A percentile compares a stretch with the other conserved stretches of the same genome.
Evolutionary conservation across 2,329 filamentous ascomycete species (phyloP).

Genomic region (Fusarium chaquense): DNA sequence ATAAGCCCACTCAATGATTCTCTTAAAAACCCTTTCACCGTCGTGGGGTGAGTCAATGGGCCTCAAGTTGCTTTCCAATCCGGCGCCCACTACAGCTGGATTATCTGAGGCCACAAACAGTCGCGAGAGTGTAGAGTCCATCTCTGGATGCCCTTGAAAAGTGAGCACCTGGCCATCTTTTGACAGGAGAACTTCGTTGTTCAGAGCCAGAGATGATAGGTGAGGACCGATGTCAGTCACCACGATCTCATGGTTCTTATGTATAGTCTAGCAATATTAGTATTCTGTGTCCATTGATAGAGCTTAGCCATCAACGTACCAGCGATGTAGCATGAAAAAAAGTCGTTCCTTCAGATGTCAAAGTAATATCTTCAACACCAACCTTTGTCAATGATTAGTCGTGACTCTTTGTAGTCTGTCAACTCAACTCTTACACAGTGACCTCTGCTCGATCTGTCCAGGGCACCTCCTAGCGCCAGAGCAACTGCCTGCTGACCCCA

Average conservation of each 20-base stretch:
- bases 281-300: fast-evolving
- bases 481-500: conserved; percentile 13
- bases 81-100: background rate
- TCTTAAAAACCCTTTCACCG: background rate
- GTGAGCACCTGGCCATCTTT: background rate
- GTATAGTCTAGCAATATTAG: background rate
- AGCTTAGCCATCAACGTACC: background rate
- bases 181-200: background rate
- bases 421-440: background rate
- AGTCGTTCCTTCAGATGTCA: background rate
- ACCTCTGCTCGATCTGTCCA: background rate
- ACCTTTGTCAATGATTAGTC: background rate
- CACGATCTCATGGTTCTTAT: conserved; percentile 4
- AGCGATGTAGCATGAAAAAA: background rate
- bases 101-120: background rate
- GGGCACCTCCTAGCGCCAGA: background rate
- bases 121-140: background rate
- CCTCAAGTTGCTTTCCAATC: background rate
- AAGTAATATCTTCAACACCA: background rate
- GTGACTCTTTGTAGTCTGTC: fast-evolving
- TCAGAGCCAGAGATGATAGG: background rate
- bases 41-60: background rate
- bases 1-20: background rate
- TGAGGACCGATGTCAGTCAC: background rate
- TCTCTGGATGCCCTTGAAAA: conserved; percentile 2